These are phyloP conservation scores for Volvariella surrecta DNA, from an alignment of 1,284 basidiomycete species.

Conservation along the genomic window DNA sequence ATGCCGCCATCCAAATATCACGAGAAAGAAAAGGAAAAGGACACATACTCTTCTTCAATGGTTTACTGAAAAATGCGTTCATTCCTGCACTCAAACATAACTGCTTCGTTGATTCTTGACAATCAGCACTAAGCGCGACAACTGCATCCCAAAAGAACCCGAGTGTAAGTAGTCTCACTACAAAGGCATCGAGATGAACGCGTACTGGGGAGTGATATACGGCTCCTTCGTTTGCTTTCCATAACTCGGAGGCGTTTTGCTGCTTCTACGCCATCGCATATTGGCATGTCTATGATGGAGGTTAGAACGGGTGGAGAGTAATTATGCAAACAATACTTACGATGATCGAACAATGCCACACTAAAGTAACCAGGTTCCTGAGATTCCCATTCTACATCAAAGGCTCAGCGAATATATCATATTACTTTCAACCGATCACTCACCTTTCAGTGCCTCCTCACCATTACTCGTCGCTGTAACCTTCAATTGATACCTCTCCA, in stretches of 20 bases:
- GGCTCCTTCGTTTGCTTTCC: conserved; percentile 45
- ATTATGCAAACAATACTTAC: conserved; percentile 27
- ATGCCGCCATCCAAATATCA: too few relatives aligned
- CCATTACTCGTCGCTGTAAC: conserved; percentile 58
- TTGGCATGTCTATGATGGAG: conserved; percentile 51
- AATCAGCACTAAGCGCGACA: conserved; percentile 63
- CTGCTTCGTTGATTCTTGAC: conserved; percentile 66
- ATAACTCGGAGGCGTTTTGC: conserved; percentile 50
- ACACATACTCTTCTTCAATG: conserved; percentile 47
- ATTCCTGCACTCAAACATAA: conserved; percentile 65
- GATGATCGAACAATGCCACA: conserved; percentile 64
- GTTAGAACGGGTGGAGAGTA: background rate
- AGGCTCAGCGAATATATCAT: background rate
- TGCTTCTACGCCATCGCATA: conserved; percentile 68
- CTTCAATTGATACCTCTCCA: conserved; percentile 49
- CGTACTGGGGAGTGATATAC: conserved; percentile 47
- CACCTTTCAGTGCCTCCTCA: conserved; percentile 53
- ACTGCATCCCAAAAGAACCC: conserved; percentile 28
- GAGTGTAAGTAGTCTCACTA: conserved; percentile 3
- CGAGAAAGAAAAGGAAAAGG: background rate
- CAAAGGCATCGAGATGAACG: conserved; percentile 6
- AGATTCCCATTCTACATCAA: conserved; percentile 48
- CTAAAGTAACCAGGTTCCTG: conserved; percentile 61
- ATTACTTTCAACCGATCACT: conserved; percentile 7
- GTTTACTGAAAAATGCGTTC: conserved; percentile 67